Evolutionary conservation across 1,139 yeast genomes (phyloP), one percentile per base, ranked within the genome.

Genomic region (Yamadazyma mexicana): DNA sequence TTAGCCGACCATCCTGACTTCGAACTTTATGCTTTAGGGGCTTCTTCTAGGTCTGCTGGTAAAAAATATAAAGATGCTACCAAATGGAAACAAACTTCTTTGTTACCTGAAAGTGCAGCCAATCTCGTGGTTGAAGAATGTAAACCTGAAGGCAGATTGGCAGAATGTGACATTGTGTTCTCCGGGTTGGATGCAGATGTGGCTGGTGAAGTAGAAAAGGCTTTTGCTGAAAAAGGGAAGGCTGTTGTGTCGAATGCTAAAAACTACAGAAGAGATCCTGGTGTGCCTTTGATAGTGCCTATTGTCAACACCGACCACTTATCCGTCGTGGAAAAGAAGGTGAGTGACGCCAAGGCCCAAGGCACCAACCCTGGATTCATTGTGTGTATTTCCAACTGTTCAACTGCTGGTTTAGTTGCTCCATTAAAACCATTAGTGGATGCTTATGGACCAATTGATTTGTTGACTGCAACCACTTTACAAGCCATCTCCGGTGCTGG

Each of bases 401-500:
- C 98, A 33, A 92, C 99, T 34, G 98, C 98, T 10, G 98, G 98
- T 37, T 75, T 92, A 47, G 98, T 92, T 28, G 97, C 97, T 10
- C 98, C 98, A 33, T 74, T 92, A 61, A 88, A 87, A 61, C 98
- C 98, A 14, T 75, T 92, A 55, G 87, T 85, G 35, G 95, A 89
- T 43, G 66, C 73, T 42, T 91, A 86, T 58, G 98, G 98, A 36
- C 96, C 97, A 38, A 79, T 92, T 45, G 91, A 87, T 46, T 77
- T 83, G 24, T 77, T 91, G 54, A 83, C 96, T 25, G 81, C 96
- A 38, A 89, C 98, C 42, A 92, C 98, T 14, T 67, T 92, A 65
- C 99, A 92, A 65, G 98, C 98, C 33, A 87, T 92, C 49, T 89
- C 98, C 7, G 99, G 99, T 52, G 98, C 95, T 20, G 99, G 99